phyloP scores from a whole-genome alignment of 208 protist species.

The Phytomonas sp. region DNA sequence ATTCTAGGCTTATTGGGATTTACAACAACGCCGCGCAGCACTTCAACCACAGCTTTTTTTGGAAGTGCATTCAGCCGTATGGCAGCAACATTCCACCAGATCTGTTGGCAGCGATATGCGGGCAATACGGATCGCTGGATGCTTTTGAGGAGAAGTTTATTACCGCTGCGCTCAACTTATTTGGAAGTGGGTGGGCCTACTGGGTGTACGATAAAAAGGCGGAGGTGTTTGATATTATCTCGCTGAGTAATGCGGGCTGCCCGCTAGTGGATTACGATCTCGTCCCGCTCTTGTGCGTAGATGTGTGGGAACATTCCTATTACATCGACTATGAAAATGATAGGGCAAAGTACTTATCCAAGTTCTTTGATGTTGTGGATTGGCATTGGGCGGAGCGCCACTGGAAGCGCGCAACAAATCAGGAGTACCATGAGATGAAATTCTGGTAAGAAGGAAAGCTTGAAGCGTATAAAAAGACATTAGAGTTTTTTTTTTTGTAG shows the following conservation, averaged over 20 bases:
- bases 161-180: constrained; percentile 57
- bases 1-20: constrained; percentile 42
- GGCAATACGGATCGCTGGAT: constrained; percentile 82
- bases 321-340: constrained; percentile 93
- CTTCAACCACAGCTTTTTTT: constrained; percentile 90
- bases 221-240: constrained; percentile 72
- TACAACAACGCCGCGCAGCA: constrained; percentile 91
- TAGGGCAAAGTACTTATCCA: constrained; percentile 76
- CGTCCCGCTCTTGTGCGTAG: constrained; percentile 77
- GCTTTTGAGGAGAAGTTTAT: constrained; percentile 75
- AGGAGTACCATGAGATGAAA: constrained; percentile 87
- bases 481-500: background rate
- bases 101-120: constrained; percentile 53
- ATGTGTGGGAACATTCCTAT: constrained; percentile 95
- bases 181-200: constrained; percentile 90
- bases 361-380: constrained; percentile 91
- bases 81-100: constrained; percentile 85
- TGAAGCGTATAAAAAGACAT: background rate
- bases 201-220: constrained; percentile 68
- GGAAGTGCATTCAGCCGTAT: constrained; percentile 87
- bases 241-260: constrained; percentile 73
- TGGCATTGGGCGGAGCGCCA: constrained; percentile 92
- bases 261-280: constrained; percentile 48
- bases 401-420: constrained; percentile 80
- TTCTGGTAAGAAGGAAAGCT: constrained; percentile 34